Percentiles rank a stretch among this genome's conserved stretches.
Evolutionary conservation across 257 asterid genomes (phyloP).

Genomic region (Ligustrum vulgare): DNA sequence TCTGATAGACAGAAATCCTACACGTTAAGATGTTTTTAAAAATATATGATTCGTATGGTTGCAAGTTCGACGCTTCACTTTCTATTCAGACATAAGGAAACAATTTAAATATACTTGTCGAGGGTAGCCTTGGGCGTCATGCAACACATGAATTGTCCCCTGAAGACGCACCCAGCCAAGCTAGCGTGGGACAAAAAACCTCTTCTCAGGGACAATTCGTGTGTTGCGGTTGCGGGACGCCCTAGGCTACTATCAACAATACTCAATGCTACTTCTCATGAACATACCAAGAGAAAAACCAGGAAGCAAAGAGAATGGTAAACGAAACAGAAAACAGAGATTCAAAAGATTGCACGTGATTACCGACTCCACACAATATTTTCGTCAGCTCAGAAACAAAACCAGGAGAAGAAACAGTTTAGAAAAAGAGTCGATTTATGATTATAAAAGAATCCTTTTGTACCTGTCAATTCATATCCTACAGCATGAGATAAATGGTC

Average conservation of each 20-base stretch:
- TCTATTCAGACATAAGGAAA: not conserved
- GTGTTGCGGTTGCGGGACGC: no score
- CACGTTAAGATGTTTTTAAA: not conserved
- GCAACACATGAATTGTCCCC: no score
- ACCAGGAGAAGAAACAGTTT: not conserved
- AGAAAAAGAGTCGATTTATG: not conserved
- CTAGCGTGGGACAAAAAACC: no score
- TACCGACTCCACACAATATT: not conserved
- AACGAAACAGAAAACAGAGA: not conserved
- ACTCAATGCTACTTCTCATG: no score
- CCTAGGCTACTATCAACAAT: no score
- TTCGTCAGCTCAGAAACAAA: not conserved
- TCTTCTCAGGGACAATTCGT: no score
- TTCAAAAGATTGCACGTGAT: not conserved
- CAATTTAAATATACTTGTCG: no score
- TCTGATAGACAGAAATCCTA: not conserved
- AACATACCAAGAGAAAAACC: not conserved
- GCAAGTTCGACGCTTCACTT: not conserved
- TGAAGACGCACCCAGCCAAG: no score
- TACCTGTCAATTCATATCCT: slow-evolving; percentile 29
- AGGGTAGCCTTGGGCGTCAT: no score
- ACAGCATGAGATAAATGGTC: slow-evolving; percentile 17
- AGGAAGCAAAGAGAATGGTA: not conserved
- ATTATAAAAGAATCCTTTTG: slow-evolving; percentile 7
- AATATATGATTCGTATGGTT: not conserved